These are phyloP conservation scores for Phytophthora fragariae DNA, from an alignment of 352 stramenopile species.

Conservation along the genomic window DNA sequence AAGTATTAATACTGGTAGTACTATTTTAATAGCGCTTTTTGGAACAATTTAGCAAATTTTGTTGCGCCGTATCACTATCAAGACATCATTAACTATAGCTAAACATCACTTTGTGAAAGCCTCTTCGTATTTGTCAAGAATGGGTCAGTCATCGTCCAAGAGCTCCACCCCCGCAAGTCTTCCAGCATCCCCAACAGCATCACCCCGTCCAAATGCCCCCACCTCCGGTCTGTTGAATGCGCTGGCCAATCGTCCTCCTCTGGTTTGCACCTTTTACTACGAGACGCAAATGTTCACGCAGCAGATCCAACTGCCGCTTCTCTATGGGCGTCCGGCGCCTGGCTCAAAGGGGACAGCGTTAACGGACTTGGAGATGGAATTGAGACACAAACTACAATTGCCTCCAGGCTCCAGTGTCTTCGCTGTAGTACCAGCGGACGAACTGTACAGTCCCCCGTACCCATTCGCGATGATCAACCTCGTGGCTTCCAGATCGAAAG, in stretches of 20 bases:
- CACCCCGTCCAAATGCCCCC: not conserved
- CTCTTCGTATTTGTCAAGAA: slow-evolving; percentile 3
- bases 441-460: slow-evolving; percentile 81
- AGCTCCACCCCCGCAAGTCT: not conserved
- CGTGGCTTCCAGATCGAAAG: slow-evolving; percentile 47
- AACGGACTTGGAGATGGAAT: slow-evolving; percentile 79
- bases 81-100: no score
- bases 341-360: slow-evolving; percentile 57
- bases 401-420: slow-evolving; percentile 71
- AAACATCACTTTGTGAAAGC: no score
- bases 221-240: slow-evolving; percentile 23
- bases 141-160: slow-evolving; percentile 35
- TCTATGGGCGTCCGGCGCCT: slow-evolving; percentile 60
- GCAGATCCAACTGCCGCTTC: slow-evolving; percentile 67
- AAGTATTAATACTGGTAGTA: no score
- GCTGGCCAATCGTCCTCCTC: slow-evolving; percentile 50
- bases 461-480: slow-evolving; percentile 88
- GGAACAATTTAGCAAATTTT: no score
- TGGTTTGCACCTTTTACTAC: slow-evolving; percentile 82
- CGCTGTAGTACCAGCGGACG: slow-evolving; percentile 72
- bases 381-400: slow-evolving; percentile 70
- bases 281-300: slow-evolving; percentile 55
- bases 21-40: no score
- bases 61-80: no score
- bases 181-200: not conserved